A percentile compares a stretch with the other conserved stretches of the same genome.
Evolutionary conservation across 345 rosid genomes (phyloP).

Genomic region (Syzygium jambos): DNA sequence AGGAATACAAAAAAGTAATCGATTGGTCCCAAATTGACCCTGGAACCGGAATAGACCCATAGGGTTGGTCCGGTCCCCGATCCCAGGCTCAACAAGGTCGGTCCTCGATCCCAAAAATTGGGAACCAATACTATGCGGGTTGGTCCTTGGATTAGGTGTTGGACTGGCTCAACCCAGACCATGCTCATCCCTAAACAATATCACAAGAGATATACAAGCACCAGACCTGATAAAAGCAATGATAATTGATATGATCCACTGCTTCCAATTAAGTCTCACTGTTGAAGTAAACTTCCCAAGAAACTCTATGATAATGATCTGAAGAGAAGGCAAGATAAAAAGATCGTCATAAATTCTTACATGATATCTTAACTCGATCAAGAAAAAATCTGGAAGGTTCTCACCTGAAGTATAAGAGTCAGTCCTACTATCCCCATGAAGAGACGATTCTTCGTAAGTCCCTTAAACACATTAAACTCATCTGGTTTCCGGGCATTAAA

Average conservation of each 20-base stretch:
- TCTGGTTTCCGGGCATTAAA: slow-evolving; percentile 97
- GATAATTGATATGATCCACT: slow-evolving; percentile 59
- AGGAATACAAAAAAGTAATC: no score
- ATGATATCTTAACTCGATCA: not conserved
- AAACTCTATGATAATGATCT: slow-evolving; percentile 72
- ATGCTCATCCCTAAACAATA: not conserved
- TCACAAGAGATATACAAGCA: not conserved
- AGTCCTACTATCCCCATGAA: slow-evolving; percentile 70
- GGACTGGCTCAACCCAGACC: no score
- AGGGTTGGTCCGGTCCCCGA: no score
- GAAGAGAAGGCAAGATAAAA: not conserved
- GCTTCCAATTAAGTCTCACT: slow-evolving; percentile 64
- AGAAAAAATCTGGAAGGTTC: not conserved
- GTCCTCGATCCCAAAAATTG: no score
- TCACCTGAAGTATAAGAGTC: slow-evolving; percentile 80
- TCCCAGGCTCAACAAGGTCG: no score
- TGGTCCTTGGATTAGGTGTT: no score
- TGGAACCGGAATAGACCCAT: no score
- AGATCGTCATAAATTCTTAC: not conserved
- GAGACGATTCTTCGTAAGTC: slow-evolving; percentile 66
- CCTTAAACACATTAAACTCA: slow-evolving; percentile 65
- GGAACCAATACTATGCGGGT: no score
- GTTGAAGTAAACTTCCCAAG: slow-evolving; percentile 83
- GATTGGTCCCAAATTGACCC: no score
- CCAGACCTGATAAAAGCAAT: slow-evolving; percentile 64